phyloP scores from a whole-genome alignment of 2,329 filamentous ascomycete species.

The Aspergillus sp. region DNA sequence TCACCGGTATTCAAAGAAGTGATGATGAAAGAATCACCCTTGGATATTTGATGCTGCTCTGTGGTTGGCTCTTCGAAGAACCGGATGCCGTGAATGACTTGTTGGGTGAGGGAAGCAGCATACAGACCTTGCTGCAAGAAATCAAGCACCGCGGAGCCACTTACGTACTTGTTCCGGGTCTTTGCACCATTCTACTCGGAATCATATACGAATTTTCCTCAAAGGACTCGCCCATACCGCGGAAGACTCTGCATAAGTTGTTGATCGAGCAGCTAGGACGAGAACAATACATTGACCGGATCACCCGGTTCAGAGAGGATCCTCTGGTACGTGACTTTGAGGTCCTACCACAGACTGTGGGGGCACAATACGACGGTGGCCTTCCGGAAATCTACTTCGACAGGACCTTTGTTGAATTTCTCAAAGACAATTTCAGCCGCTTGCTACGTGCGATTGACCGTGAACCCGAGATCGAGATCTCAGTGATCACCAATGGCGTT shows the following conservation, averaged over 20 bases:
- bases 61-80: conserved; percentile 90
- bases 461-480: conserved; percentile 83
- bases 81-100: conserved; percentile 91
- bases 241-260: conserved; percentile 76
- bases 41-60: conserved; percentile 85
- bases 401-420: conserved; percentile 82
- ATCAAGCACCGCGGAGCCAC: conserved; percentile 64
- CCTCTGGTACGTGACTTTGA: conserved; percentile 86
- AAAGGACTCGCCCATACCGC: conserved; percentile 88
- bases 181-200: conserved; percentile 81
- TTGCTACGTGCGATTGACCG: conserved; percentile 83
- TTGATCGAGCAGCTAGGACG: conserved; percentile 75
- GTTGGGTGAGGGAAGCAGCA: conserved; percentile 83
- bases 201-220: conserved; percentile 96
- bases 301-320: conserved; percentile 75
- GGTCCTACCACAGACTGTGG: conserved; percentile 71
- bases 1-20: conserved; percentile 71
- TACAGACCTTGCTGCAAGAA: conserved; percentile 80
- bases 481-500: conserved; percentile 73
- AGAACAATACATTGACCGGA: conserved; percentile 81
- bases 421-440: conserved; percentile 93
- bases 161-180: conserved; percentile 71
- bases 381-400: conserved; percentile 85
- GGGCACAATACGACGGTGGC: conserved; percentile 53
- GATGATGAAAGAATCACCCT: conserved; percentile 78